Base-by-base conservation (phyloP, 2,329 filamentous ascomycete species). In the Ophiocordyceps camponoti-floridani region DNA sequence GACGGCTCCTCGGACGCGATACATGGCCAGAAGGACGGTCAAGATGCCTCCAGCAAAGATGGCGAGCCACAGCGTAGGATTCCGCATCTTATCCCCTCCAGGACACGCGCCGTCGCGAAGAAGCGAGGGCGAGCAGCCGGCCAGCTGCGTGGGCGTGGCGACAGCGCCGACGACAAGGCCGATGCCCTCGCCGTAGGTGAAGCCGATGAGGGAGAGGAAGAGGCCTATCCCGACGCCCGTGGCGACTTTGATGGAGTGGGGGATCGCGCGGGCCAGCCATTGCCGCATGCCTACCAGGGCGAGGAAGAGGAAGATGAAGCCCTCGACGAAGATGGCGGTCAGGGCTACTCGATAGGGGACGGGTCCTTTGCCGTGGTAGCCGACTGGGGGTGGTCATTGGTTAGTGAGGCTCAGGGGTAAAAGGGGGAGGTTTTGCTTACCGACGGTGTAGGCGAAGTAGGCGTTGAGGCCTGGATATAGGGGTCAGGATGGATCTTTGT, bases 271-370 rank as follows among this genome's bases (percentile, higher is more conserved):
- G 16, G 86, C 86, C 26, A 94, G 75, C 85, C 85, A 93, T 59
- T 93, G 86, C 13, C 86, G 80, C 65, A 94, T 72, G 35, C 86
- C 86, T 44, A 88, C 69, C 33, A 93, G 58, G 1, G 86, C 86
- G 38, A 94, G 71, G 2, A 67, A 82, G 43, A 93, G 75, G 62
- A 94, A 94, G 49, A 93, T 79, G 59, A 83, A 84, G 35, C 86
- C 86, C 61, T 94, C 86, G 13, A 91, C 80, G 57, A 94, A 93
- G 51, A 91, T 86, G 45, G 86, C 85, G 4, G 85, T 91, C 35
- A 93, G 65, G 31, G 86, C 86, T 40, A 88, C 71, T 44, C 73
- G 61, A 57, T 84, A 94, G 1, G 84, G 77, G 9, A 93, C 78
- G 33, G 72, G 68, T 2, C 84, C 84, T 19, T 68, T 72, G 40